Base-by-base conservation (phyloP, 2,329 filamentous ascomycete genomes). In the Fusarium transvaalense region DNA sequence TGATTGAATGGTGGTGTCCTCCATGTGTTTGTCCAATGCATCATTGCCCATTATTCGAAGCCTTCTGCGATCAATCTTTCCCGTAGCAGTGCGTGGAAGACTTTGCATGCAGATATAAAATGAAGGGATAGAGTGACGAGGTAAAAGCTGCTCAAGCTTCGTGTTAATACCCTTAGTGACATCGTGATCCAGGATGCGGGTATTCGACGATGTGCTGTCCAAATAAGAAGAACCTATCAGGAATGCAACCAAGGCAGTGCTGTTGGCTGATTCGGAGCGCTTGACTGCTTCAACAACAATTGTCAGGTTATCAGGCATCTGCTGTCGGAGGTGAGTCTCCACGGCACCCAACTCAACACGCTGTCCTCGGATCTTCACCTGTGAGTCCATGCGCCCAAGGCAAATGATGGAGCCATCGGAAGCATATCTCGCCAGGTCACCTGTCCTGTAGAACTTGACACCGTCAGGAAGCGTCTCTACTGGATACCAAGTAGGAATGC, bases 351-450 rank as follows among this genome's bases (percentile, higher is more conserved):
- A 77, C 76, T 85, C 89, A 45, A 87, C 78, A 38, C 86, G 76
- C 60, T 83, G 88, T 17, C 89, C 89, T 34, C 83, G 80, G 13
- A 89, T 76, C 74, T 89, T 89, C 50, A 88, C 82, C 70, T 89
- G 86, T 0, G 81, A 81, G 66, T 89, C 86, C 67, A 85, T 85
- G 29, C 87, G 80, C 34, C 85, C 86, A 35, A 85, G 72, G 37
- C 81, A 85, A 1, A 79, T 64, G 6, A 85, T 71, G 6, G 75
- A 72, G 1, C 82, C 81, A 51, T 84, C 78, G 0, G 74, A 71
- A 17, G 80, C 74, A 31, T 83, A 83, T 45, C 75, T 74, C 3
- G 76, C 83, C 12, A 85, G 76, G 66, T 86, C 83, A 9, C 84
- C 83, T 1, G 84, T 84, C 48, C 79, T 80, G 61, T 85, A 85